Evolutionary conservation across 768 basidiomycete genomes (phyloP).

Genomic region (Boletus huronensis): DNA sequence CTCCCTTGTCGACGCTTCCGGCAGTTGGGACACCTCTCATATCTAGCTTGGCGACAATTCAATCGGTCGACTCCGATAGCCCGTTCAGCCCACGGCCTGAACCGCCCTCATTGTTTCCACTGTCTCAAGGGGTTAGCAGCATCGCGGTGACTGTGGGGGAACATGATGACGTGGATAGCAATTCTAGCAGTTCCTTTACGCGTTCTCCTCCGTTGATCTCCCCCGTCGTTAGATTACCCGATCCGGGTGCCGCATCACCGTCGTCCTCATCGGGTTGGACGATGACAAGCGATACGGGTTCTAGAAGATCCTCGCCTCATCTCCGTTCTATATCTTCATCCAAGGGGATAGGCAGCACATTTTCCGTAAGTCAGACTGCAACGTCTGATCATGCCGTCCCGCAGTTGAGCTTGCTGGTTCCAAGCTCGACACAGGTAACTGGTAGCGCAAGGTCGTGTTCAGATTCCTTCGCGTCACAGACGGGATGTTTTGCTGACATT

Average conservation of each 20-base stretch:
- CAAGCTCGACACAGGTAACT: constrained; percentile 11
- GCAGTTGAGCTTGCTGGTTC: constrained; percentile 29
- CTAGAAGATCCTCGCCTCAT: constrained; percentile 14
- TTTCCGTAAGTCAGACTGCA: constrained; percentile 4
- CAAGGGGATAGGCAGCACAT: constrained; percentile 7
- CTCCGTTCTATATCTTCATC: constrained; percentile 6
- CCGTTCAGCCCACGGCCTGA: constrained; percentile 33
- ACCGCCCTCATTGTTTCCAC: constrained; percentile 12
- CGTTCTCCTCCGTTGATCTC: constrained; percentile 30
- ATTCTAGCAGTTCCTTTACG: constrained; percentile 22
- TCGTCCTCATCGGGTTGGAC: constrained; percentile 30
- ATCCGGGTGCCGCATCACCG: constrained; percentile 20
- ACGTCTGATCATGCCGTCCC: constrained; percentile 18
- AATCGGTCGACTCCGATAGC: constrained; percentile 14
- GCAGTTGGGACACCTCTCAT: constrained; percentile 29
- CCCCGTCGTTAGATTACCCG: constrained; percentile 29
- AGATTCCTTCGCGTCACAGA: not conserved
- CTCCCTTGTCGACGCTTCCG: constrained; percentile 31
- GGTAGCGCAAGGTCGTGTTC: constrained; percentile 15
- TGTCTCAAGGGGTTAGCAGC: constrained; percentile 17
- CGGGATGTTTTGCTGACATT: constrained; percentile 1
- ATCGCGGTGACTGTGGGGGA: not conserved
- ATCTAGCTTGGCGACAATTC: constrained; percentile 10
- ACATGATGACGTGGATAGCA: constrained; percentile 14
- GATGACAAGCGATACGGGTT: constrained; percentile 22